These are phyloP conservation scores for Epichloe sp. DNA, from an alignment of 2,329 filamentous ascomycete genomes.

Conservation along the genomic window DNA sequence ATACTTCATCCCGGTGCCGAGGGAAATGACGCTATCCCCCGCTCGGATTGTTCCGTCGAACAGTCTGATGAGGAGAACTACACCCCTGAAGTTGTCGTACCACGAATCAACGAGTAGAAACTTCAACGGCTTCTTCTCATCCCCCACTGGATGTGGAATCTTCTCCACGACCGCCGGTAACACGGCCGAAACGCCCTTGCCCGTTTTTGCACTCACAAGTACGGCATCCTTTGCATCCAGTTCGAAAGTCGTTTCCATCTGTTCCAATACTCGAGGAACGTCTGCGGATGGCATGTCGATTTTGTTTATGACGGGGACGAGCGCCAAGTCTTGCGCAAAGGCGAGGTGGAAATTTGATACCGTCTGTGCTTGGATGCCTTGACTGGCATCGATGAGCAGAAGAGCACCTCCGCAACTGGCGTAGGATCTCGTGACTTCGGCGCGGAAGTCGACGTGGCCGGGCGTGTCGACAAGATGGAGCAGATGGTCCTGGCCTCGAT, in stretches of 20 bases:
- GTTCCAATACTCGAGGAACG: slow-evolving; percentile 68
- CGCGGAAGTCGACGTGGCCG: slow-evolving; percentile 93
- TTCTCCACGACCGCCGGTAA: slow-evolving; percentile 75
- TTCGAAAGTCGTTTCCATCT: slow-evolving; percentile 80
- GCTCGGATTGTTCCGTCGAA: slow-evolving; percentile 78
- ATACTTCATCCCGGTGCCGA: slow-evolving; percentile 81
- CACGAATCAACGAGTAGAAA: slow-evolving; percentile 92
- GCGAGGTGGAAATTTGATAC: slow-evolving; percentile 98
- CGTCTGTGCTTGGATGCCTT: slow-evolving; percentile 94
- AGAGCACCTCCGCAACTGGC: slow-evolving; percentile 89
- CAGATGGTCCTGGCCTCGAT: slow-evolving; percentile 77
- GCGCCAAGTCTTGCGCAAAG: slow-evolving; percentile 74
- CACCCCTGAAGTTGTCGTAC: slow-evolving; percentile 94
- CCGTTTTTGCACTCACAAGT: slow-evolving; percentile 83
- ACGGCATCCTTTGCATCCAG: slow-evolving; percentile 60
- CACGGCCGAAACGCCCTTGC: slow-evolving; percentile 71
- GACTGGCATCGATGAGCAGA: slow-evolving; percentile 86
- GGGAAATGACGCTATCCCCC: slow-evolving; percentile 75
- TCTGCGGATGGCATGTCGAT: slow-evolving; percentile 87
- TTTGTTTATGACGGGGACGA: slow-evolving; percentile 94
- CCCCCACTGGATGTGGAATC: slow-evolving; percentile 69
- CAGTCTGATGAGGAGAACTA: slow-evolving; percentile 78
- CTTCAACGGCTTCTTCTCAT: slow-evolving; percentile 58
- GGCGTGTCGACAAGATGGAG: slow-evolving; percentile 94
- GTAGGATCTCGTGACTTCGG: slow-evolving; percentile 91